Evolutionary conservation across 257 asterid species (phyloP).

Genomic region (Verbascum thapsus): DNA sequence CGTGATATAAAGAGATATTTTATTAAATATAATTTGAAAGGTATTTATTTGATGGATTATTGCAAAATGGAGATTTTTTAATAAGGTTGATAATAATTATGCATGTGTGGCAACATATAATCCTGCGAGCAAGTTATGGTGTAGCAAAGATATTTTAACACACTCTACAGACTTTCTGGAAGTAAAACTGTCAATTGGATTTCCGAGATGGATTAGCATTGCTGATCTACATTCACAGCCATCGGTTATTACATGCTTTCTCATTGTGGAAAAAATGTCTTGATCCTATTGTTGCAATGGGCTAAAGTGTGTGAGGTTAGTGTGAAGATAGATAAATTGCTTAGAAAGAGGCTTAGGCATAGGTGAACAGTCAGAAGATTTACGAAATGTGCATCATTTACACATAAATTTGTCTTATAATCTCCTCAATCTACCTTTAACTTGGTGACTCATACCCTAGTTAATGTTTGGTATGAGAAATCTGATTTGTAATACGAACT

Average conservation of each 20-base stretch:
- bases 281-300: background rate
- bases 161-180: background rate
- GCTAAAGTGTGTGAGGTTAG: conserved; percentile 6
- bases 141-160: conserved; percentile 20
- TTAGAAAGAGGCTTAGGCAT: background rate
- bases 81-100: conserved; percentile 7
- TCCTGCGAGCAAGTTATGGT: conserved; percentile 21
- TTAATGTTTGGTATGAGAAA: background rate
- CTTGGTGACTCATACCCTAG: conserved; percentile 16
- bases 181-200: background rate
- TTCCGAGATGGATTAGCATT: conserved; percentile 1
- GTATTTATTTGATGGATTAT: background rate
- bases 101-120: background rate
- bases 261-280: conserved; percentile 4
- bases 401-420: background rate
- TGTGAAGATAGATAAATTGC: background rate
- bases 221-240: background rate
- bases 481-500: conserved; percentile 8
- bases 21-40: background rate
- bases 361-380: conserved; percentile 4
- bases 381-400: conserved; percentile 7
- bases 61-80: background rate
- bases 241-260: conserved; percentile 2
- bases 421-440: conserved; percentile 1
- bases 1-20: background rate